Percentiles rank a stretch among this genome's conserved stretches.
Conservation (phyloP, 345 rosid species). For the Eucalyptus victrix region DNA sequence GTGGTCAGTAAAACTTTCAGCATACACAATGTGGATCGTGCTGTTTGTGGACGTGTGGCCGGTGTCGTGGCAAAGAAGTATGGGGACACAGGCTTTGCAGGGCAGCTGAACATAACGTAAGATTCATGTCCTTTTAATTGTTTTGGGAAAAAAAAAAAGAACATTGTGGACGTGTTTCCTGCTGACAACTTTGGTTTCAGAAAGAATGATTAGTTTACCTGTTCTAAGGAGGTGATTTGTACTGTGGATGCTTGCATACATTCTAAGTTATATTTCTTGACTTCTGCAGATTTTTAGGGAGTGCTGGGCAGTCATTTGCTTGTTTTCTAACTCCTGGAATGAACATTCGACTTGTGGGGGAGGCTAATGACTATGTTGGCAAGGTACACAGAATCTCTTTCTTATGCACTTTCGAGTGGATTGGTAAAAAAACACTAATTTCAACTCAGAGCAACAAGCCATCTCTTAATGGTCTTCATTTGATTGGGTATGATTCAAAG, state of each 20-base stretch:
- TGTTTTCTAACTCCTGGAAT: conserved; percentile 98
- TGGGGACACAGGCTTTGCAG: conserved; percentile 98
- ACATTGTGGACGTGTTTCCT: neutral
- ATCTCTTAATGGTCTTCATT: neutral
- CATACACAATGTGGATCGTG: conserved; percentile 92
- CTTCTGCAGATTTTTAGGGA: conserved; percentile 64
- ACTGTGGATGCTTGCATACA: neutral
- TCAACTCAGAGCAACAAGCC: neutral
- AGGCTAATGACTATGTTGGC: conserved; percentile 96
- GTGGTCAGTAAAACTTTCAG: conserved; percentile 54
- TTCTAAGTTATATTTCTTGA: conserved; percentile 5
- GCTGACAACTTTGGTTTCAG: neutral
- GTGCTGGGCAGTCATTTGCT: conserved; percentile 96
- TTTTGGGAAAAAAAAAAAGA: neutral
- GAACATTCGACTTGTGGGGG: conserved; percentile 86
- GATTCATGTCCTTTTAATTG: conserved; percentile 1
- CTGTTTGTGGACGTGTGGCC: conserved; percentile 89
- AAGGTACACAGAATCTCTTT: conserved; percentile 40
- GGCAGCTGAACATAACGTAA: conserved; percentile 93
- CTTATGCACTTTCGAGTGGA: neutral
- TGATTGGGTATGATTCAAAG: neutral
- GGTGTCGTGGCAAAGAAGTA: conserved; percentile 90
- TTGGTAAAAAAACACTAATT: neutral
- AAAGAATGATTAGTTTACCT: neutral
- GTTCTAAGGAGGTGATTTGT: neutral